Evolutionary conservation across 148 eudicot species (phyloP), one percentile per base, ranked within the genome.

Genomic region (Chenopodium berlandieri): DNA sequence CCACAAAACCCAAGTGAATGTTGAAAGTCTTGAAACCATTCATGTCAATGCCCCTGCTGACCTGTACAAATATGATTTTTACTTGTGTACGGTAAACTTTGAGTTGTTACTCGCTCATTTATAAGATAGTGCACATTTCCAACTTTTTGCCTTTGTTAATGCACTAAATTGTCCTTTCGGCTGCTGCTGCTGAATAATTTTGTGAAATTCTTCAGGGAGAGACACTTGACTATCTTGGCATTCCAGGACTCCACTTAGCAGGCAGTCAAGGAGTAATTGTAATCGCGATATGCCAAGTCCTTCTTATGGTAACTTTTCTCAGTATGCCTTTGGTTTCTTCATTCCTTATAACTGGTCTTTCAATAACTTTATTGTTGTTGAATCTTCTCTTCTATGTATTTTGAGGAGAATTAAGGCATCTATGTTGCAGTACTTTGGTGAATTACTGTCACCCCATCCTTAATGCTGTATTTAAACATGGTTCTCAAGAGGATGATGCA

Each of bases 161-260:
- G 25, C 46, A 62, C 60, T 73, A 20, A 62, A 22, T n/a, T n/a
- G 52, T 30, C 50, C 58, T 31, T 78, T 47, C 25, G 76, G 40
- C 75, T 54, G n/a, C 37, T 34, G 80, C 64, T 75, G 70, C 46
- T 71, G 30, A 75, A 40, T 68, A n/a, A 71, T 70, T 52, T 47
- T 81, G n/a, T 73, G 47, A n/a, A 47, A 69, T 75, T 76, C 62
- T 40, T 78, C 87, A 96, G 98, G 99, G 99, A 68, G 95, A 94
- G 73, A 94, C 99, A 48, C 88, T 97, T 75, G 99, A 97, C 83
- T 97, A 94, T 83, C 98, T 97, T 75, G 99, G 99, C 86, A 97
- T 97, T 85, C 96, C 99, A 72, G 97, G 99, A 73, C 86, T 97
- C 81, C 99, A 97, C 83, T 74, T 97, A 23, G 99, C 99, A 83